Percentiles rank a stretch among this genome's conserved stretches.
Evolutionary conservation across 106 monocot genomes (phyloP).

Genomic region (Alisma plantagoaquatica): DNA sequence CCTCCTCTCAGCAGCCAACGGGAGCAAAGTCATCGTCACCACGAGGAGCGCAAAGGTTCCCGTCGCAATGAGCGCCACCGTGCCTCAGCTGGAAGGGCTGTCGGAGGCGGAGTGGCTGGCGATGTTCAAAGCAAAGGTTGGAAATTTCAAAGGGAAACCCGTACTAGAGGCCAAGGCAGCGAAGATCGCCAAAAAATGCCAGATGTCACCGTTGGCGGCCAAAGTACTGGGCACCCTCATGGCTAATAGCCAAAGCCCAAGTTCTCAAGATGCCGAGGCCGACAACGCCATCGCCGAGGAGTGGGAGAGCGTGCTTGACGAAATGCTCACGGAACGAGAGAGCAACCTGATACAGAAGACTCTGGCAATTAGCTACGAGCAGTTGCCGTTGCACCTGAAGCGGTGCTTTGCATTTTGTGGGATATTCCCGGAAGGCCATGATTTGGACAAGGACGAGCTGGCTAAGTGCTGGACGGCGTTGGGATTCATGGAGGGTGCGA

Average conservation of each 20-base stretch:
- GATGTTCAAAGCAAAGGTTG: constrained; percentile 12
- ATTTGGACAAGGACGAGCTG: not conserved
- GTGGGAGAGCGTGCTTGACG: no score
- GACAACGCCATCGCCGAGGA: no score
- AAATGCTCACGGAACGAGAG: not conserved
- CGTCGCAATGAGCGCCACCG: not conserved
- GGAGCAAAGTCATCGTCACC: constrained; percentile 26
- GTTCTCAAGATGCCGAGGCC: no score
- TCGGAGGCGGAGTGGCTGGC: constrained; percentile 8
- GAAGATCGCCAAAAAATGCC: constrained; percentile 8
- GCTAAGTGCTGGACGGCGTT: constrained; percentile 11
- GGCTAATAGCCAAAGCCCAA: no score
- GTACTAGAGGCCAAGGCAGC: not conserved
- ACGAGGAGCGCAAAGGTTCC: constrained; percentile 17
- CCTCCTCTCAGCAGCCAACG: constrained; percentile 4
- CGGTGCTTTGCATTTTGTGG: constrained; percentile 19
- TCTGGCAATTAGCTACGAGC: constrained; percentile 14
- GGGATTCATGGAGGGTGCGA: constrained; percentile 1
- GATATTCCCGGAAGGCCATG: constrained; percentile 11
- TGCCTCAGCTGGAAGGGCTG: constrained; percentile 6
- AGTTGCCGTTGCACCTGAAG: constrained; percentile 11
- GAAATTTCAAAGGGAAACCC: not conserved
- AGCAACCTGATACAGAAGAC: constrained; percentile 10
- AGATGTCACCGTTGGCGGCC: constrained; percentile 8
- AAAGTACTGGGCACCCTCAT: constrained; percentile 10